Conservation (phyloP, 164 flowering plant species). For the Vitis cinerea region DNA sequence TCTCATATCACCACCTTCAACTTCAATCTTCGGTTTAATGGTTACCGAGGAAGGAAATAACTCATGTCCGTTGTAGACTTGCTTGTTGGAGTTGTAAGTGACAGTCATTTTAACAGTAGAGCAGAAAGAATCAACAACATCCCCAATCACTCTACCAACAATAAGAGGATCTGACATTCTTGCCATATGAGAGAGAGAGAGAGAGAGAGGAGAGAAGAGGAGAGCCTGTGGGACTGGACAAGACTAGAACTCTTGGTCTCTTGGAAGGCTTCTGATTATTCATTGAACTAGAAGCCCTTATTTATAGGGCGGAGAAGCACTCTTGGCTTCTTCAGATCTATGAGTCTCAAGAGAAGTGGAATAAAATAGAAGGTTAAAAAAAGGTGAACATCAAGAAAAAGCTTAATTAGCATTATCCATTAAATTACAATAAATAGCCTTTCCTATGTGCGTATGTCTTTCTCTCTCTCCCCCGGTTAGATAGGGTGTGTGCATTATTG, state of each 20-base stretch:
- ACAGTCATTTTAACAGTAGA: constrained; percentile 48
- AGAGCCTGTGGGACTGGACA: background rate
- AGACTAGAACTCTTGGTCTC: background rate
- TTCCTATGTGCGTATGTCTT: background rate
- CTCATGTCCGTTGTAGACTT: constrained; percentile 73
- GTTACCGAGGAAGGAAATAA: constrained; percentile 54
- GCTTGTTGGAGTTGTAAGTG: constrained; percentile 46
- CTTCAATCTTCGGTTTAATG: constrained; percentile 58
- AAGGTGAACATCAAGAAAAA: background rate
- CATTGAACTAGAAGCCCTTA: constrained; percentile 19
- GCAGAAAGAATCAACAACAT: constrained; percentile 58
- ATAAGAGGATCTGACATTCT: constrained; percentile 51
- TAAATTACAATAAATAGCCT: background rate
- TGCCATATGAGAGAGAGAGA: constrained; percentile 20
- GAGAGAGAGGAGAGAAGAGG: background rate
- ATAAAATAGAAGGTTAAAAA: background rate
- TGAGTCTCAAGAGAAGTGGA: background rate
- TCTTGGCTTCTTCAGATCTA: background rate
- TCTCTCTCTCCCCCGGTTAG: background rate
- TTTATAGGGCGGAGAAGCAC: constrained; percentile 19
- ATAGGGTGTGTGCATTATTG: too few relatives aligned
- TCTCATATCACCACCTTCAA: constrained; percentile 74
- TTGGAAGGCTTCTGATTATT: constrained; percentile 22
- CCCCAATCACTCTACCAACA: constrained; percentile 76
- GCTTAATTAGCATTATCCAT: background rate